Percentiles rank a stretch among this genome's conserved stretches.
These are phyloP conservation scores for Aspergillus sergii DNA, from an alignment of 2,329 filamentous ascomycete species.

Conservation along the genomic window DNA sequence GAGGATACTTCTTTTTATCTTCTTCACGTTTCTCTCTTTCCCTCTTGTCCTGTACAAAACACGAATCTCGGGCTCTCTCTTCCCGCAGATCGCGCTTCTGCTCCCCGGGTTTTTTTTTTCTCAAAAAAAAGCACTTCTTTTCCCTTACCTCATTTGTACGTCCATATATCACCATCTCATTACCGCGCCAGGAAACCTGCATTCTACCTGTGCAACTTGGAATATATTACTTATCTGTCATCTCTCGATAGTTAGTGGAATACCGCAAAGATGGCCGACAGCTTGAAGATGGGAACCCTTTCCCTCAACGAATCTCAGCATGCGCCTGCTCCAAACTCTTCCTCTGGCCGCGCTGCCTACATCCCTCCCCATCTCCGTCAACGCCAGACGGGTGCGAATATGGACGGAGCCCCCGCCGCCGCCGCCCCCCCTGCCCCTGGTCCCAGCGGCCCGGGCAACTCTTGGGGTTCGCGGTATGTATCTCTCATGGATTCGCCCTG, in stretches of 20 bases:
- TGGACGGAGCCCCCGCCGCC: slow-evolving; percentile 34
- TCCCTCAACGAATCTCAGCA: slow-evolving; percentile 65
- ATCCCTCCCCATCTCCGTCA: slow-evolving; percentile 66
- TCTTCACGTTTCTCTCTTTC: slow-evolving; percentile 29
- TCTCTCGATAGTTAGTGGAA: slow-evolving; percentile 13
- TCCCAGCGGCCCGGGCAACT: slow-evolving; percentile 17
- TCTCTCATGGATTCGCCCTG: background rate
- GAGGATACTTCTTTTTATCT: slow-evolving; percentile 20
- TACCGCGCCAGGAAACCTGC: background rate
- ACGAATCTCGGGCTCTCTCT: slow-evolving; percentile 15
- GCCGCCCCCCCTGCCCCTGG: slow-evolving; percentile 28
- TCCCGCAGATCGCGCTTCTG: slow-evolving; percentile 8
- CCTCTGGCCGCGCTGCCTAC: slow-evolving; percentile 61
- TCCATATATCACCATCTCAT: background rate
- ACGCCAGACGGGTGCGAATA: slow-evolving; percentile 38
- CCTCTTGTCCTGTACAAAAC: slow-evolving; percentile 22
- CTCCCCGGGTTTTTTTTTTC: slow-evolving; percentile 4
- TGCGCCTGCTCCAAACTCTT: slow-evolving; percentile 45
- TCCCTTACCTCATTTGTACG: slow-evolving; percentile 3
- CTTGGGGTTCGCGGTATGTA: slow-evolving; percentile 40
- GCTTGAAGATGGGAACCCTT: slow-evolving; percentile 44
- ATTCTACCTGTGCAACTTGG: background rate
- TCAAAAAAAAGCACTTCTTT: slow-evolving; percentile 7
- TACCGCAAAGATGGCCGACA: slow-evolving; percentile 43
- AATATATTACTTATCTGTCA: slow-evolving; percentile 12